Evolutionary conservation across 2,329 filamentous ascomycete species (phyloP).

Genomic region (Epichloe baconii): DNA sequence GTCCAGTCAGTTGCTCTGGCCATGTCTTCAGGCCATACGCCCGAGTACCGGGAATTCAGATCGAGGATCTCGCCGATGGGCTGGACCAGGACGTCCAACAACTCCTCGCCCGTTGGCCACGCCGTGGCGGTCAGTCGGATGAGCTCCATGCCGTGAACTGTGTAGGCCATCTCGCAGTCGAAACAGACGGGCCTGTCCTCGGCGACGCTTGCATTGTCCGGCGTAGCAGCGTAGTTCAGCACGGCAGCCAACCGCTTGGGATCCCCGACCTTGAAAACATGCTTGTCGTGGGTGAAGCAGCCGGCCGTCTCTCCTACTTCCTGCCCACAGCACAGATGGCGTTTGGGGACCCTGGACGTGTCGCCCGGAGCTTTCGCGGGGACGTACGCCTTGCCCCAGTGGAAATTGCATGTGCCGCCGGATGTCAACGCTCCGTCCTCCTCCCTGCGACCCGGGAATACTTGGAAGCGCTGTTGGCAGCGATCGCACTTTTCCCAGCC

Average conservation of each 20-base stretch:
- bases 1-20: conserved; percentile 50
- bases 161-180: conserved; percentile 98
- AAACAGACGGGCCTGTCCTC: conserved; percentile 60
- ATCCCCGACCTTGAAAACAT: conserved; percentile 80
- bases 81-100: conserved; percentile 76
- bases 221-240: conserved; percentile 70
- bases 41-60: conserved; percentile 84
- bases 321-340: conserved; percentile 70
- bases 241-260: conserved; percentile 62
- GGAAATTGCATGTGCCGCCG: conserved; percentile 67
- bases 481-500: conserved; percentile 86
- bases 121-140: conserved; percentile 78
- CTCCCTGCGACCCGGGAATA: conserved; percentile 73
- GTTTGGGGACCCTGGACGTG: conserved; percentile 42
- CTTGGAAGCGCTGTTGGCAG: conserved; percentile 75
- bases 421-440: conserved; percentile 64
- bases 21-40: conserved; percentile 68
- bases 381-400: conserved; percentile 59
- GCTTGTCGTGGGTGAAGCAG: conserved; percentile 56
- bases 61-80: conserved; percentile 78
- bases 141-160: conserved; percentile 74
- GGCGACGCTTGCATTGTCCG: conserved; percentile 42
- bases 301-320: conserved; percentile 58
- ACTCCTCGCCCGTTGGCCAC: conserved; percentile 63
- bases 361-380: conserved; percentile 44